phyloP scores from a whole-genome alignment of 306 rosid species.

The Erythrophleum fordii region DNA sequence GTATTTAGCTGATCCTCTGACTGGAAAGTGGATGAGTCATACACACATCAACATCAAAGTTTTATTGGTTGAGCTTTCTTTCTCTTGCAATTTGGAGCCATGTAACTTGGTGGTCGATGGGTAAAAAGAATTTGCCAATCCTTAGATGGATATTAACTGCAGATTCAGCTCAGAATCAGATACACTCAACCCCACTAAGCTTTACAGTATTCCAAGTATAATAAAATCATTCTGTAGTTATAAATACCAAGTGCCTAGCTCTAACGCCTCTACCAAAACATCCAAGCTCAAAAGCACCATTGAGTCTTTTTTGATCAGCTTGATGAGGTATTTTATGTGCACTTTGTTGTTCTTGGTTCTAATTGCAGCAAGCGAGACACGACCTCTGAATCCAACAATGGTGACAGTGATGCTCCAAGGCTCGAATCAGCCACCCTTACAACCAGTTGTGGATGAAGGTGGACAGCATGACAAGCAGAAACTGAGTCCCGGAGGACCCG shows the following conservation, averaged over 20 bases:
- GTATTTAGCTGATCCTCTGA: neutral
- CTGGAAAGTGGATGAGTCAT: neutral
- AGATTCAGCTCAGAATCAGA: neutral
- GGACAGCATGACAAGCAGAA: conserved; percentile 36
- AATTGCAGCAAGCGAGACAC: conserved; percentile 42
- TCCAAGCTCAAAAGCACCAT: neutral
- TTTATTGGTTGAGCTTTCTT: neutral
- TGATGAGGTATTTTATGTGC: conserved; percentile 1
- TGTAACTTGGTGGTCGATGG: neutral
- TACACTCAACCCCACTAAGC: conserved; percentile 18
- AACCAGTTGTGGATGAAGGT: neutral
- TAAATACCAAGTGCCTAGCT: conserved; percentile 12
- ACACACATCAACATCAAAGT: neutral
- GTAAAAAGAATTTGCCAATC: neutral
- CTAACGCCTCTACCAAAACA: neutral
- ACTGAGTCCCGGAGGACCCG: conserved; percentile 75
- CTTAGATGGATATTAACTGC: neutral
- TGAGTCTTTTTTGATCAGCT: neutral
- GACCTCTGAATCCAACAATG: conserved; percentile 43
- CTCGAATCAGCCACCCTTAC: conserved; percentile 31
- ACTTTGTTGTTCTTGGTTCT: conserved; percentile 38
- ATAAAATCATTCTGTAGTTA: neutral
- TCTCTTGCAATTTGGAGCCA: neutral
- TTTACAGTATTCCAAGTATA: no score
- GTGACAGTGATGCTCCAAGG: conserved; percentile 27